These are phyloP conservation scores for Aspergillus candidus DNA, from an alignment of 2,329 filamentous ascomycete genomes.

Conservation along the genomic window DNA sequence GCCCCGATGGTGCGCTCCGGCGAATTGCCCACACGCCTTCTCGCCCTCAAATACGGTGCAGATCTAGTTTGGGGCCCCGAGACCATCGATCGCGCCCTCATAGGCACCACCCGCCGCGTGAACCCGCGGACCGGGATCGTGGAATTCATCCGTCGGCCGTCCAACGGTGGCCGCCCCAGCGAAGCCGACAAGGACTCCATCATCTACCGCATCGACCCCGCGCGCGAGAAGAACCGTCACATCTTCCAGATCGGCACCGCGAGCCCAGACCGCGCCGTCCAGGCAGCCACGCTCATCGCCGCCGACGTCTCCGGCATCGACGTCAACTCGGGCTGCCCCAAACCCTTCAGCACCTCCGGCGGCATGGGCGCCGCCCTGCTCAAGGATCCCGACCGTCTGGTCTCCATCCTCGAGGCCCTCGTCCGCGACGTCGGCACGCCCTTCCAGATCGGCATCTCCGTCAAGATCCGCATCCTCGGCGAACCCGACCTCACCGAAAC, in stretches of 20 bases:
- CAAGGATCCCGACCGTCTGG: constrained; percentile 74
- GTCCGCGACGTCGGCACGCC: constrained; percentile 70
- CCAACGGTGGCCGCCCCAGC: constrained; percentile 52
- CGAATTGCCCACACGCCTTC: constrained; percentile 80
- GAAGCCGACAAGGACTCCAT: constrained; percentile 53
- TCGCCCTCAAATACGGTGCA: constrained; percentile 89
- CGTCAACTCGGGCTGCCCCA: constrained; percentile 96
- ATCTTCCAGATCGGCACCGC: constrained; percentile 93
- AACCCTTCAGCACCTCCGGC: constrained; percentile 86
- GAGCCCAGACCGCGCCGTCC: constrained; percentile 72
- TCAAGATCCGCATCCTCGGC: constrained; percentile 88
- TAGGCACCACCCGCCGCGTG: constrained; percentile 71
- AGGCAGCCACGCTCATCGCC: constrained; percentile 78
- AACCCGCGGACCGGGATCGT: constrained; percentile 73
- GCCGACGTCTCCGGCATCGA: constrained; percentile 88
- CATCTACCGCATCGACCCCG: constrained; percentile 78
- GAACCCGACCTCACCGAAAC: constrained; percentile 67
- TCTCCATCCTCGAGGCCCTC: constrained; percentile 73
- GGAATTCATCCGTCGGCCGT: constrained; percentile 74
- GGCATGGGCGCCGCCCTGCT: constrained; percentile 95
- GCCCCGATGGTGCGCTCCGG: constrained; percentile 98
- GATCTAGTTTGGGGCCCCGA: constrained; percentile 98
- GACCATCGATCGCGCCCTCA: constrained; percentile 86
- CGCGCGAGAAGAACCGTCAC: constrained; percentile 64
- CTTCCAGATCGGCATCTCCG: constrained; percentile 86